Base-by-base conservation (phyloP, 768 basidiomycete genomes). In the Galerina marginata region DNA sequence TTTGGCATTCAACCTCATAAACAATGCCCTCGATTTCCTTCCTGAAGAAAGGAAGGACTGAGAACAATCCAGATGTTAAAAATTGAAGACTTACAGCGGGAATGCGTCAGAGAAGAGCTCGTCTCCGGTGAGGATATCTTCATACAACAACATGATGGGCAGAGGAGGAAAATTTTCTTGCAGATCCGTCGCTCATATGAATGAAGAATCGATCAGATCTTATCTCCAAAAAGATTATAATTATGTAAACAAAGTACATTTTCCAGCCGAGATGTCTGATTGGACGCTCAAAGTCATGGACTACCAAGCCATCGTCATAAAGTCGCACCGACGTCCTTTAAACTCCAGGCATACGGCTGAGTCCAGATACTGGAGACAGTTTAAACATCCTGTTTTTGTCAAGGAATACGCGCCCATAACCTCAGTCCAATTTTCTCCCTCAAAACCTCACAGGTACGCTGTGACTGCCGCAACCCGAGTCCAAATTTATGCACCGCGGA, bases 361-460 rank as follows among this genome's bases (percentile, higher is more conserved):
- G 74, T 91, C 91, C 2, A 80, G 90, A 64, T 87, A 92, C 73
- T 95, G 93, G 93, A 84, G 93, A 47, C 88, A 90, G 68, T 95
- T 91, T 76, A 93, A 88, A 65, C 83, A 91, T 60, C 93, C 93
- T 3, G 91, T 98, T 1, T 99, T 99, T 74, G 85, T 99, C 73
- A 98, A 97, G 76, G 94, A 98, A 79, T 96, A 96, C 72, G 94
- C 95, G 0, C 95, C 96, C 14, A 89, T 99, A 66, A 98, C 96
- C 55, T 93, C 92, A 14, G 83, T 99, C 36, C 93, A 98, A 72
- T 99, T 99, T 75, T 87, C 93, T 1, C 87, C 87, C 1, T 79
- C 91, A 26, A 89, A 86, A 73, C 96, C 96, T 4, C 95, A 99
- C 72, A 82, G 91, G 70, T 98, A 96, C 80, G 96, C 95, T 25